Conservation (phyloP, 2,329 filamentous ascomycete genomes). For the Escovopsis sp. region DNA sequence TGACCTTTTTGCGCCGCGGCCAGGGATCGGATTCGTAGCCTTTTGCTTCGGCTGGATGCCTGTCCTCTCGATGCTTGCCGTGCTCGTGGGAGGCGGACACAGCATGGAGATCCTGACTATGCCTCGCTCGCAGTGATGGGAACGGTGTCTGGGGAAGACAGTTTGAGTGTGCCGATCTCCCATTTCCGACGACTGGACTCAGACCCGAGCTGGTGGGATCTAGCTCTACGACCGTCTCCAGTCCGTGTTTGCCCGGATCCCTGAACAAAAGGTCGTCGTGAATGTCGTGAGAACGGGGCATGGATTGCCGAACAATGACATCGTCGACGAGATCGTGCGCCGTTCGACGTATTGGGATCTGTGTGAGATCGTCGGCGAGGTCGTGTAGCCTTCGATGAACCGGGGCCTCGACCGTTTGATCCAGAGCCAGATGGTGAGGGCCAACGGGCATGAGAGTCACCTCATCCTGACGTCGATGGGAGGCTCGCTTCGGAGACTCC, state of each 20-base stretch:
- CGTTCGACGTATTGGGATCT: not conserved
- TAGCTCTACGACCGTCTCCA: no score
- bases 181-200: no score
- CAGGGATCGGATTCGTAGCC: not conserved
- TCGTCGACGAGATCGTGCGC: not conserved
- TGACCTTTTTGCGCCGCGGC: not conserved
- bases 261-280: slow-evolving; percentile 1
- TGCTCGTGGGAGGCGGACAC: not conserved
- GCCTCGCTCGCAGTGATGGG: not conserved
- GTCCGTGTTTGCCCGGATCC: not conserved
- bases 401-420: not conserved
- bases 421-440: not conserved
- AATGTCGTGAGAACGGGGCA: not conserved
- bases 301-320: not conserved
- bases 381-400: not conserved
- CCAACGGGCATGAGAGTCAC: not conserved
- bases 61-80: not conserved
- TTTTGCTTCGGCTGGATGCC: not conserved
- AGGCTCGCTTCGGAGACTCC: not conserved
- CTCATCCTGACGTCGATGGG: not conserved
- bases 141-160: not conserved
- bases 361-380: not conserved
- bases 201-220: no score
- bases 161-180: no score
- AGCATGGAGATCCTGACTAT: not conserved